These are phyloP conservation scores for Fusarium odoratissimum DNA, from an alignment of 2,329 filamentous ascomycete species.

Conservation along the genomic window DNA sequence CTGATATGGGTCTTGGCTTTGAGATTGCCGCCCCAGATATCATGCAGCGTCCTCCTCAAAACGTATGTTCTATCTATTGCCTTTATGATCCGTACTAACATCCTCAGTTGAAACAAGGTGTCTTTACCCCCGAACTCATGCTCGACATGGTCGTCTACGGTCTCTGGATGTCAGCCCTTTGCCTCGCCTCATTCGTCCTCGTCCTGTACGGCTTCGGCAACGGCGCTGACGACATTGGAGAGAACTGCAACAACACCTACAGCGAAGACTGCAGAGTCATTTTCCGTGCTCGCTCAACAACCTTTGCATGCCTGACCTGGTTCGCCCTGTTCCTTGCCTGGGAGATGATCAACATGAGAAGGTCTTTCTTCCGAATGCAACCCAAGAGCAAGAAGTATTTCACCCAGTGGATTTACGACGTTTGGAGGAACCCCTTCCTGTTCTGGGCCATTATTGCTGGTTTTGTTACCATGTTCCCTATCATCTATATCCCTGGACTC, in stretches of 20 bases:
- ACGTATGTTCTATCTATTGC: too few species aligned
- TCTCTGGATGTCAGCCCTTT: constrained; percentile 73
- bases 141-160: constrained; percentile 75
- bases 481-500: constrained; percentile 68
- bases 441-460: constrained; percentile 68
- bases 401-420: constrained; percentile 73
- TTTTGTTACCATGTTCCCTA: constrained; percentile 59
- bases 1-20: constrained; percentile 80
- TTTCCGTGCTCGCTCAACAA: constrained; percentile 77
- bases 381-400: constrained; percentile 69
- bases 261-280: constrained; percentile 66
- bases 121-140: constrained; percentile 74
- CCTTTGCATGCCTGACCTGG: constrained; percentile 79
- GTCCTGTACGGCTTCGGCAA: constrained; percentile 63
- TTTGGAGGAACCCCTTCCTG: constrained; percentile 78
- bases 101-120: constrained; percentile 61
- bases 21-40: constrained; percentile 77
- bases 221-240: constrained; percentile 63
- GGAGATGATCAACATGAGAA: constrained; percentile 78
- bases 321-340: constrained; percentile 79
- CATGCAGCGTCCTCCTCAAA: constrained; percentile 75
- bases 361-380: constrained; percentile 79
- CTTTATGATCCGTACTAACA: too few species aligned
- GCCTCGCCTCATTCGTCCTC: constrained; percentile 62
- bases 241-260: constrained; percentile 69